Evolutionary conservation across 257 asterid genomes (phyloP).

Genomic region (Plectranthus barbatus): DNA sequence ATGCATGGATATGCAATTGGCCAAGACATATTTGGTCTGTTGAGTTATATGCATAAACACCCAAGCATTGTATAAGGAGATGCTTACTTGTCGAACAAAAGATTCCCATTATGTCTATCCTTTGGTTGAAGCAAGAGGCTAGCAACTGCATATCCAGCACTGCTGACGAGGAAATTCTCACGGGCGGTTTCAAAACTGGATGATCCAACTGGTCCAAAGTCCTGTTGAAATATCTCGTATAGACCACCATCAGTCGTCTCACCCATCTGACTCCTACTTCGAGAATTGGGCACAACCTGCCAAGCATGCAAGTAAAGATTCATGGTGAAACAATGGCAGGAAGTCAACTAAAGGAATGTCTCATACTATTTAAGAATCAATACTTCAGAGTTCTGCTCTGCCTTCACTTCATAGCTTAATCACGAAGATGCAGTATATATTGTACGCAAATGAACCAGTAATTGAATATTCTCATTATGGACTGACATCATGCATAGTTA

Average conservation of each 20-base stretch:
- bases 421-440: not conserved
- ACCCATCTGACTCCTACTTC: conserved; percentile 99
- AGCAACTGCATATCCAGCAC: conserved; percentile 99
- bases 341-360: not conserved
- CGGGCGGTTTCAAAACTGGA: conserved; percentile 96
- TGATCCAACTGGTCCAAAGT: conserved; percentile 96
- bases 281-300: conserved; percentile 93
- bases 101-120: conserved; percentile 99
- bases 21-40: too few species aligned
- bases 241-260: conserved; percentile 99
- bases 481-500: not conserved
- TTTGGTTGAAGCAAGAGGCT: conserved; percentile 98
- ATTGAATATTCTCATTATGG: not conserved
- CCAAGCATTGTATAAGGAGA: not conserved
- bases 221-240: conserved; percentile 96
- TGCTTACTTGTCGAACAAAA: conserved; percentile 87
- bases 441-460: not conserved
- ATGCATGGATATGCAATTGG: not conserved
- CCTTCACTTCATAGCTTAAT: not conserved
- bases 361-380: not conserved
- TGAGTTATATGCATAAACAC: not conserved
- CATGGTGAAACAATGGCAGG: not conserved
- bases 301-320: conserved; percentile 6
- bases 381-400: not conserved
- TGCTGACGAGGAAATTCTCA: conserved; percentile 87